Conservation (phyloP, 2,329 filamentous ascomycete species). For the Hansfordia pulvinata region DNA sequence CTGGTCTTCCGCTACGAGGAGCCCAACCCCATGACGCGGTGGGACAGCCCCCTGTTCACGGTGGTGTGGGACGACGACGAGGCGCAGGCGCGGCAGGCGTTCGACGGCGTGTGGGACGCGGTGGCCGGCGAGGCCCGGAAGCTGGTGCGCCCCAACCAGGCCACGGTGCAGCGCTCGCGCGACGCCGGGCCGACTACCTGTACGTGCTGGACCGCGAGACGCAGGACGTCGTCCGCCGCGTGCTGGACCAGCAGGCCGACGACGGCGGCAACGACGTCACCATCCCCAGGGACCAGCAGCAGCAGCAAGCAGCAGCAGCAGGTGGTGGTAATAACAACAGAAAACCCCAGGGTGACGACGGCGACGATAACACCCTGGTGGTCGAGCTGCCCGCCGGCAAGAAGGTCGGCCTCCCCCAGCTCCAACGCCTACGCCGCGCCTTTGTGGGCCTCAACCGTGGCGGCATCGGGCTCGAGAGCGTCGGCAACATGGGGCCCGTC, state of each 20-base stretch:
- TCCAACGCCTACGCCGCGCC: constrained; percentile 65
- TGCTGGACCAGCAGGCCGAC: constrained; percentile 56
- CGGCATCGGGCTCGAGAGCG: constrained; percentile 45
- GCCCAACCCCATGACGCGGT: constrained; percentile 71
- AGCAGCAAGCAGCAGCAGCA: too few relatives aligned
- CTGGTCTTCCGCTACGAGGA: constrained; percentile 75
- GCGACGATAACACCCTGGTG: constrained; percentile 31
- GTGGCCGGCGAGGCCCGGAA: constrained; percentile 51
- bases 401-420: constrained; percentile 56
- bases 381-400: constrained; percentile 52
- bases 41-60: constrained; percentile 75
- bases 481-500: constrained; percentile 37
- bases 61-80: constrained; percentile 63
- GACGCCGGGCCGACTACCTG: constrained; percentile 60
- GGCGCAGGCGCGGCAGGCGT: constrained; percentile 39
- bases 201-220: constrained; percentile 70
- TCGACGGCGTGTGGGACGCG: constrained; percentile 61
- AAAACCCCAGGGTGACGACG: constrained; percentile 22
- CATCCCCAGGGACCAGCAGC: constrained; percentile 31
- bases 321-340: constrained; percentile 46
- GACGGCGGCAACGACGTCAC: constrained; percentile 46
- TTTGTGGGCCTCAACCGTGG: constrained; percentile 66
- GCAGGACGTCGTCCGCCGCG: constrained; percentile 58
- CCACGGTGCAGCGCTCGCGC: constrained; percentile 51
- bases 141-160: constrained; percentile 58